These are phyloP conservation scores for Colletotrichum eleusines DNA, from an alignment of 2,329 filamentous ascomycete species.

Conservation along the genomic window DNA sequence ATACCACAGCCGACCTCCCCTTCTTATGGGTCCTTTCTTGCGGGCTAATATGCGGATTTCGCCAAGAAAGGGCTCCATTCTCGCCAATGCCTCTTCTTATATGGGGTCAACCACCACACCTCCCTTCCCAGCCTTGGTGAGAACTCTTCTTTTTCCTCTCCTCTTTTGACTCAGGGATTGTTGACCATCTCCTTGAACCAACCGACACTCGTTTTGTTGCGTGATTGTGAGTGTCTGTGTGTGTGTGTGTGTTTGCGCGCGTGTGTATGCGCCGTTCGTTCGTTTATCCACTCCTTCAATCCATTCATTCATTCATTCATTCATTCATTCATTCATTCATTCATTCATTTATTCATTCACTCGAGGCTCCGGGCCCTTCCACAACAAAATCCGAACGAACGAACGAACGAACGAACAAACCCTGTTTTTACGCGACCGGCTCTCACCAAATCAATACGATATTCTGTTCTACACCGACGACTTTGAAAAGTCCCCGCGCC, in stretches of 20 bases:
- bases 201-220: constrained; percentile 35
- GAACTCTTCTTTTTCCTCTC: constrained; percentile 9
- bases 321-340: constrained; percentile 30
- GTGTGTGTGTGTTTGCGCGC: not conserved
- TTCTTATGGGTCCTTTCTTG: constrained; percentile 14
- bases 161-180: constrained; percentile 37
- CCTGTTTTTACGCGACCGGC: not conserved
- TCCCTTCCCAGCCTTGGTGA: not conserved
- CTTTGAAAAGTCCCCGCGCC: constrained; percentile 27
- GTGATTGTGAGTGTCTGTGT: too few species aligned
- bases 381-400: not conserved
- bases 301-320: constrained; percentile 37
- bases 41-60: constrained; percentile 19
- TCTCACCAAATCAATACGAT: not conserved
- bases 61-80: constrained; percentile 25
- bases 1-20: constrained; percentile 3
- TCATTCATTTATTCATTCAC: not conserved
- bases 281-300: constrained; percentile 25
- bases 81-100: constrained; percentile 20
- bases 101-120: constrained; percentile 29
- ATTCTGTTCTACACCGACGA: constrained; percentile 27
- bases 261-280: constrained; percentile 24
- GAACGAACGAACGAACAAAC: not conserved
- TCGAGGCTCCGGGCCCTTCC: constrained; percentile 20
- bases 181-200: constrained; percentile 38